These are phyloP conservation scores for Apophysomyces trapeziformis DNA, from an alignment of 371 early-diverging fungal genomes.

Conservation along the genomic window DNA sequence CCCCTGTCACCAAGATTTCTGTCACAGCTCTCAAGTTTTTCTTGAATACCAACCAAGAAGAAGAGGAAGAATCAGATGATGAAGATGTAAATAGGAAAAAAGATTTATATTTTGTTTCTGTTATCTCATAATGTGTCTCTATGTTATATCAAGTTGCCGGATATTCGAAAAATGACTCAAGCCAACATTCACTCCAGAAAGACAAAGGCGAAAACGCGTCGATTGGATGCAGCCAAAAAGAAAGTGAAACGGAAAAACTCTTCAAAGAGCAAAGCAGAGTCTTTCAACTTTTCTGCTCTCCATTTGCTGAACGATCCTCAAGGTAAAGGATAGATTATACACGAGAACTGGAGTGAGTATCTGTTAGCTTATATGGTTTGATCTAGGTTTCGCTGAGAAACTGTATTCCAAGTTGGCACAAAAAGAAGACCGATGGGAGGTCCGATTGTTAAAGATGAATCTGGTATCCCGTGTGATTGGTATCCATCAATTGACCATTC, in stretches of 20 bases:
- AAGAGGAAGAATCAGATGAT: slow-evolving; percentile 67
- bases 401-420: slow-evolving; percentile 74
- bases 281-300: slow-evolving; percentile 90
- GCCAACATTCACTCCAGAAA: slow-evolving; percentile 81
- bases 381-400: slow-evolving; percentile 82
- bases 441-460: slow-evolving; percentile 90
- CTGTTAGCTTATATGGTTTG: slow-evolving; percentile 12
- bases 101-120: background rate
- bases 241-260: slow-evolving; percentile 66
- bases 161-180: slow-evolving; percentile 79
- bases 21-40: slow-evolving; percentile 96
- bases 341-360: background rate
- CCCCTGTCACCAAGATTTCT: slow-evolving; percentile 84
- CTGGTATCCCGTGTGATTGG: slow-evolving; percentile 93
- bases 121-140: background rate
- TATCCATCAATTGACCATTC: slow-evolving; percentile 88
- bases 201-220: slow-evolving; percentile 73
- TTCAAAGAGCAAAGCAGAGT: slow-evolving; percentile 70
- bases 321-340: slow-evolving; percentile 41
- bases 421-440: slow-evolving; percentile 83
- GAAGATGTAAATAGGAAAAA: slow-evolving; percentile 42
- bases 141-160: slow-evolving; percentile 37
- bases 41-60: slow-evolving; percentile 79
- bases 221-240: slow-evolving; percentile 76
- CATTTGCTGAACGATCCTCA: slow-evolving; percentile 96